Base-by-base conservation (phyloP, 1,139 yeast genomes). In the Yamadazyma atlantica region DNA sequence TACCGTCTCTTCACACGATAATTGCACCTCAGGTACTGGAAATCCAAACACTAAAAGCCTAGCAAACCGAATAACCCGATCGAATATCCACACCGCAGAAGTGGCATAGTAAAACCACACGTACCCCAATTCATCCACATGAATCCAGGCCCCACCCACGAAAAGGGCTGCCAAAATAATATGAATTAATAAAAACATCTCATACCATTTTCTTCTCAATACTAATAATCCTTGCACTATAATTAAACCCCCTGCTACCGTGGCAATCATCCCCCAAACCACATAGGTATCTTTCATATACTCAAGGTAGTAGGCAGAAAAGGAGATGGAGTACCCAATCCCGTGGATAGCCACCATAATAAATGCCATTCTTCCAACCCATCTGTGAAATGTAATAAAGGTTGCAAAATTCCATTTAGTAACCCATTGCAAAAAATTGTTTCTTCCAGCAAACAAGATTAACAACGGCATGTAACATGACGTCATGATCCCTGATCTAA, bases 181-280 rank as follows among this genome's bases (percentile, higher is more conserved):
- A 43, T 74, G 80, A 15, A 60, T 25, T 2, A 62, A 38, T 36
- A 73, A 53, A 45, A 74, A 74, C 3, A 61, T 34, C 44, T 74
- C 80, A 43, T 74, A 74, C 62, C 64, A 64, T 24, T 44, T 54
- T 43, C 73, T 58, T 50, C 80, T 64, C 34, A 73, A 59, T 29
- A 45, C 52, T 29, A 68, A 53, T 38, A 74, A 46, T 3, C 74
- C 70, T 48, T 62, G 78, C 32, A 54, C 49, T 52, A 58, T 51
- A 25, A 68, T 58, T 28, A 69, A 31, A 16, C 61, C 54, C 9
- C 62, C 64, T 15, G 62, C 48, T 19, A 49, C 42, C 2, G 63
- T 50, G 1, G 62, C 69, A 14, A 62, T 39, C n/a, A 49, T 40
- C 16, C 72, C 73, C 62, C 64, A 64, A 7, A 51, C 42, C 17